Percentiles rank a stretch among this genome's conserved stretches.
Conservation (phyloP, 2,329 filamentous ascomycete genomes). For the Aspergillus fischeri region DNA sequence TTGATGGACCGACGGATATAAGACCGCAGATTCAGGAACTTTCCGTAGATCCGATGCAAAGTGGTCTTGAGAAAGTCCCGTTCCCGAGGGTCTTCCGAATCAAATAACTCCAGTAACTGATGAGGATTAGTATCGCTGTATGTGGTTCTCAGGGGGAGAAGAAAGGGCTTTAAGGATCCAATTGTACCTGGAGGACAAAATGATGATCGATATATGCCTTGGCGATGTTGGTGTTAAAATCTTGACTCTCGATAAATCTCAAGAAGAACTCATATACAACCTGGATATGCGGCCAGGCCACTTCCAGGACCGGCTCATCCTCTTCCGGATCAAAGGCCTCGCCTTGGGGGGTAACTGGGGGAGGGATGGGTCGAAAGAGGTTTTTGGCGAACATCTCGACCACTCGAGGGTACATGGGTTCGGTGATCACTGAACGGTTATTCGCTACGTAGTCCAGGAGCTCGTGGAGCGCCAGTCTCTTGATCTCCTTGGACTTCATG, state of each 20-base stretch:
- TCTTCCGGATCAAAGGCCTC: slow-evolving; percentile 98
- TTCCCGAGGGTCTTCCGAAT: slow-evolving; percentile 95
- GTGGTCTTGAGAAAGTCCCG: slow-evolving; percentile 98
- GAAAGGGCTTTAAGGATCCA: background rate
- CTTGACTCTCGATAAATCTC: slow-evolving; percentile 97
- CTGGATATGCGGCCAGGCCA: slow-evolving; percentile 98
- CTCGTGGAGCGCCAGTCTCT: slow-evolving; percentile 90
- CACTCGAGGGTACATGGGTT: slow-evolving; percentile 97
- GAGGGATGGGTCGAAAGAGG: slow-evolving; percentile 92
- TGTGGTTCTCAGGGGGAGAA: background rate
- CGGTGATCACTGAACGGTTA: slow-evolving; percentile 96
- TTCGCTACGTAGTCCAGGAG: slow-evolving; percentile 97
- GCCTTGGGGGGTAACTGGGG: slow-evolving; percentile 94
- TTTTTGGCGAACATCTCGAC: slow-evolving; percentile 99
- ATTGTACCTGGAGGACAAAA: slow-evolving; percentile 74
- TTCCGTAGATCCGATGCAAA: slow-evolving; percentile 95
- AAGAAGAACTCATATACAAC: slow-evolving; percentile 99
- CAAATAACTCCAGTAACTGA: slow-evolving; percentile 90
- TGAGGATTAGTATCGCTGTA: slow-evolving; percentile 6
- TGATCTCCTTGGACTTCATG: slow-evolving; percentile 99
- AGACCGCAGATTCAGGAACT: slow-evolving; percentile 94
- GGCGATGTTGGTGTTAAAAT: slow-evolving; percentile 99
- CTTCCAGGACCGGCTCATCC: slow-evolving; percentile 95
- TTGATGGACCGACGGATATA: slow-evolving; percentile 98
- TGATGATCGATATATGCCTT: slow-evolving; percentile 98